phyloP scores from a whole-genome alignment of 1,139 yeast species.

The Arxiozyma telluris region DNA sequence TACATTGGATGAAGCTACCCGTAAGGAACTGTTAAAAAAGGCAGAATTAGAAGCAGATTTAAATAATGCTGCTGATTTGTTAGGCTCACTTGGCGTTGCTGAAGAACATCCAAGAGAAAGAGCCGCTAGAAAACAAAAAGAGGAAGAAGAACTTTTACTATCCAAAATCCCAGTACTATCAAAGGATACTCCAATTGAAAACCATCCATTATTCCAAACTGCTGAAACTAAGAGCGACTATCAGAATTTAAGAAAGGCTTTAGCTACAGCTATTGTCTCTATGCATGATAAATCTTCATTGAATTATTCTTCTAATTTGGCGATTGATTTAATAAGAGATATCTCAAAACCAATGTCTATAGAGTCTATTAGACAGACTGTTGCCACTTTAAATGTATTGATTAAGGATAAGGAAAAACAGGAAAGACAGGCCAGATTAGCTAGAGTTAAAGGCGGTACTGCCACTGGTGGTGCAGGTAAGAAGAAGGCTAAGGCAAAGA shows the following conservation, averaged over 20 bases:
- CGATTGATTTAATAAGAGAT: conserved; percentile 81
- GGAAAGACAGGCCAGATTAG: conserved; percentile 76
- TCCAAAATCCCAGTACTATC: conserved; percentile 37
- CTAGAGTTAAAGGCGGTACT: conserved; percentile 67
- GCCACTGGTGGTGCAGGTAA: conserved; percentile 92
- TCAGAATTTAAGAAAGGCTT: conserved; percentile 73
- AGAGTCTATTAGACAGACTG: conserved; percentile 78
- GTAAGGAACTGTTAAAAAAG: conserved; percentile 62
- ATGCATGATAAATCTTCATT: conserved; percentile 55
- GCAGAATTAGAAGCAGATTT: conserved; percentile 81
- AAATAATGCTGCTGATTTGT: conserved; percentile 85
- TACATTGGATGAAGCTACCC: conserved; percentile 53
- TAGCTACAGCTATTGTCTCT: conserved; percentile 56
- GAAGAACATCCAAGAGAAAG: conserved; percentile 65
- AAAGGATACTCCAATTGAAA: conserved; percentile 59
- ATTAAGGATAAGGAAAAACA: conserved; percentile 81
- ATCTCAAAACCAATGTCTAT: conserved; percentile 69
- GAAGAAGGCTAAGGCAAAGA: conserved; percentile 71
- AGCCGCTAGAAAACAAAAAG: conserved; percentile 43
- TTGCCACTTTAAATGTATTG: conserved; percentile 73
- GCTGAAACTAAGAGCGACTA: conserved; percentile 75
- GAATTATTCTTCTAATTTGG: conserved; percentile 65
- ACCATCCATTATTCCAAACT: conserved; percentile 64
- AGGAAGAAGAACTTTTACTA: conserved; percentile 32
- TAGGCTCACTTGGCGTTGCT: conserved; percentile 74